Evolutionary conservation across 2,329 filamentous ascomycete species (phyloP).

Genomic region (Arthrinium puccinioides): DNA sequence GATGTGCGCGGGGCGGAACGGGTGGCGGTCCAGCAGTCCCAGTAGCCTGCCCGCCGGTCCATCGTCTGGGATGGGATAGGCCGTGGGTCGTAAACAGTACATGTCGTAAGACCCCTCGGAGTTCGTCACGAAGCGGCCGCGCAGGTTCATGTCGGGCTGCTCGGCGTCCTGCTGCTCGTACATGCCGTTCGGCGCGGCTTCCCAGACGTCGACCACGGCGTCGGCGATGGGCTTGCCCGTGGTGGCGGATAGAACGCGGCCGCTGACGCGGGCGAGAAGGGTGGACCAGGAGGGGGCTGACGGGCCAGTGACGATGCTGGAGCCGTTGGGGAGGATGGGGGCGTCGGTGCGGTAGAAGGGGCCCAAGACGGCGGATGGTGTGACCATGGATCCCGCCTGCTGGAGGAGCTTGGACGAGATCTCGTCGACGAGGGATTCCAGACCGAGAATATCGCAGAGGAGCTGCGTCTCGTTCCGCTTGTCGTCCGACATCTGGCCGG

Average conservation of each 20-base stretch:
- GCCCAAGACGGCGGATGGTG: constrained; percentile 72
- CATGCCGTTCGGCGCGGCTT: constrained; percentile 64
- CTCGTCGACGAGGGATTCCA: constrained; percentile 77
- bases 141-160: constrained; percentile 66
- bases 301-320: constrained; percentile 52
- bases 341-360: constrained; percentile 77
- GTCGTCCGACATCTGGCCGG: constrained; percentile 54
- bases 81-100: constrained; percentile 48
- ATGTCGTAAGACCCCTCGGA: constrained; percentile 55
- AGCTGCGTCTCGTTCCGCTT: constrained; percentile 62
- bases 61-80: constrained; percentile 42
- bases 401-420: constrained; percentile 58
- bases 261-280: constrained; percentile 56
- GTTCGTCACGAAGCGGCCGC: constrained; percentile 65
- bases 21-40: constrained; percentile 45
- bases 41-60: constrained; percentile 48
- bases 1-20: constrained; percentile 52
- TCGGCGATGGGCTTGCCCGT: constrained; percentile 52
- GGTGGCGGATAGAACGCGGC: constrained; percentile 46
- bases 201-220: constrained; percentile 71
- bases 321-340: constrained; percentile 62
- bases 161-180: constrained; percentile 68
- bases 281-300: constrained; percentile 35
- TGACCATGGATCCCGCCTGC: constrained; percentile 41
- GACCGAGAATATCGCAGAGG: constrained; percentile 59